A percentile compares a stretch with the other conserved stretches of the same genome.
Conservation (phyloP, 169 alveolate genomes). For the Miamiensis avidus region DNA sequence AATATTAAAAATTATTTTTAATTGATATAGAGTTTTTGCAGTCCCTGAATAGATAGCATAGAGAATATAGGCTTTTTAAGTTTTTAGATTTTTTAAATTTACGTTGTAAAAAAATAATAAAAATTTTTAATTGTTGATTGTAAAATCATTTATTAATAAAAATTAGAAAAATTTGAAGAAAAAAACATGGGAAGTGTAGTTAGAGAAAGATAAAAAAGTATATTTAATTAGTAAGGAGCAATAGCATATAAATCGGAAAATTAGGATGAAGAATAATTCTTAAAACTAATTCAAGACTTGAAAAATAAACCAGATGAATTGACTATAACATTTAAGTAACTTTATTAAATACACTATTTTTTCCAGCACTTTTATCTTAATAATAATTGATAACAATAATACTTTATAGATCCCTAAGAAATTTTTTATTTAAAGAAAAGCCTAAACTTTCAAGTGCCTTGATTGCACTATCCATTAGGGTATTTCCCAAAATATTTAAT, state of each 20-base stretch:
- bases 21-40: background rate
- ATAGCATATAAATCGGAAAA: background rate
- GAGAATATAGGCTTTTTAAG: background rate
- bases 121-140: background rate
- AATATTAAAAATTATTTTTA: too few relatives aligned
- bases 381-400: too few relatives aligned
- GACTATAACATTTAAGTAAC: background rate
- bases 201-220: background rate
- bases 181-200: background rate
- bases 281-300: too few relatives aligned
- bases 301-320: background rate
- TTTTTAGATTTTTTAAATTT: background rate
- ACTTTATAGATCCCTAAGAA: background rate
- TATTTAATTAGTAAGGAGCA: background rate
- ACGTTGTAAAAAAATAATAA: background rate
- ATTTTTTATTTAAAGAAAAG: too few relatives aligned
- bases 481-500: too few relatives aligned
- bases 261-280: background rate
- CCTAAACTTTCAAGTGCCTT: background rate
- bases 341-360: too few relatives aligned
- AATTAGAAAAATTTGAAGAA: background rate
- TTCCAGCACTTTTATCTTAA: background rate
- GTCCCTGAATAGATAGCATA: background rate
- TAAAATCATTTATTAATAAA: too few relatives aligned
- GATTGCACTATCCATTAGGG: background rate